Base-by-base conservation (phyloP, 257 asterid species). In the Plantago ovata region DNA sequence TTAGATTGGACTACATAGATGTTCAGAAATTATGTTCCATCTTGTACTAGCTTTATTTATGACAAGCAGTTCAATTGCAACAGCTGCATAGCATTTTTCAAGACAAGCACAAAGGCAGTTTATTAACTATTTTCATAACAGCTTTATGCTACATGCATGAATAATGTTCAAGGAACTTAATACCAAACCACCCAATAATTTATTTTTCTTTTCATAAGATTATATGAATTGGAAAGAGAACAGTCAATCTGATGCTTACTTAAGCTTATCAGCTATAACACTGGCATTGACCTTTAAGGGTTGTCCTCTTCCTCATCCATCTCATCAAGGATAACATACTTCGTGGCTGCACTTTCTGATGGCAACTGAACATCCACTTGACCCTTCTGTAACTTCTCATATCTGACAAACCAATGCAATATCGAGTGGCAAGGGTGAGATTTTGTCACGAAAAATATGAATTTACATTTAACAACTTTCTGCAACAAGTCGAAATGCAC, bases 281-380 rank as follows among this genome's bases (percentile, higher is more conserved):
- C 54, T 59, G 58, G 61, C 19, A 53, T 67, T 2, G 41, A 56
- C 67, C 60, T 51, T 66, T 67, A 73, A 28, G 75, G 74, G 56
- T 52, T 58, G 52, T 62, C 69, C 33, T 74, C 91, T 50, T 83
- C 80, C 44, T 72, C 82, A 21, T 83, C 95, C 72, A 73, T 71
- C 55, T 81, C 92, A 8, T 81, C 95, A 11, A 86, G 80, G 67
- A 81, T 81, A 60, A 80, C 83, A 75, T 86, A 86, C 69, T 77
- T 83, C 33, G 84, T 61, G 23, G 80, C 42, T 18, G 61, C 49
- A 59, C 58, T 63, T 44, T 67, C 84, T 12, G 13, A 54, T 2
- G 59, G 51, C 10, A 78, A 57, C 40, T 50, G 67, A 42, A 46
- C 75, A 20, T 61, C 59, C 64, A 13, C 64, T 57, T 79, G 69